Evolutionary conservation across 768 basidiomycete genomes (phyloP), one percentile per base, ranked within the genome.

Genomic region (Porpolomopsis calyptriformis): DNA sequence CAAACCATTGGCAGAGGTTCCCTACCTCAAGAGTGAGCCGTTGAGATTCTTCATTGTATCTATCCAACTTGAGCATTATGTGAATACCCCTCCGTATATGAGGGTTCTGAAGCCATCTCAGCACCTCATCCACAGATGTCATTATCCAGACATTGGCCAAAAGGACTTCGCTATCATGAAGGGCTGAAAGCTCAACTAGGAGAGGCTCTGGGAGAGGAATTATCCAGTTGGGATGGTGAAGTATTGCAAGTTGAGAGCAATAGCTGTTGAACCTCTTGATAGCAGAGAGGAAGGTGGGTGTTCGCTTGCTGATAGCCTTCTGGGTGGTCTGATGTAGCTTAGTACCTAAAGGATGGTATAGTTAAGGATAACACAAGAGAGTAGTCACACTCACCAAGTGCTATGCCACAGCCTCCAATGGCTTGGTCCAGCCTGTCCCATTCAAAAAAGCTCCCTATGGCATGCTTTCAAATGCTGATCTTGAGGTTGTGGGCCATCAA

Each of bases 141-240:
- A 45, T 52, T 4, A 67, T 64, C 65, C 65, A 69, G 0, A 68
- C 55, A 40, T 69, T 67, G 26, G 68, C 58, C 59, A 69, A 60
- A 0, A 73, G 52, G 0, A 22, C 42, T 0, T 60, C 35, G 23
- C 52, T 35, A 7, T 60, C 55, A 5, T 54, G 55, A 4, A 66
- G 56, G 2, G 47, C 39, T 1, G 46, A 40, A 0, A 73, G 47
- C 18, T 64, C 53, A 0, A 57, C 63, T 0, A 63, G 63, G 0
- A 71, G 60, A 0, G 56, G 59, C 1, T 45, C 11, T 0, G 67
- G 70, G 6, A 69, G 38, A 0, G 62, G 65, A 10, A 71, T 60
- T 0, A 42, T 25, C 43, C 60, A 65, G 2, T 44, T 25, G 0
- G 55, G 51, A 5, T 56, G 24, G 16, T 53, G 40, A 4, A 65